Base-by-base conservation (phyloP, 768 basidiomycete species). In the Russula vinacea region DNA sequence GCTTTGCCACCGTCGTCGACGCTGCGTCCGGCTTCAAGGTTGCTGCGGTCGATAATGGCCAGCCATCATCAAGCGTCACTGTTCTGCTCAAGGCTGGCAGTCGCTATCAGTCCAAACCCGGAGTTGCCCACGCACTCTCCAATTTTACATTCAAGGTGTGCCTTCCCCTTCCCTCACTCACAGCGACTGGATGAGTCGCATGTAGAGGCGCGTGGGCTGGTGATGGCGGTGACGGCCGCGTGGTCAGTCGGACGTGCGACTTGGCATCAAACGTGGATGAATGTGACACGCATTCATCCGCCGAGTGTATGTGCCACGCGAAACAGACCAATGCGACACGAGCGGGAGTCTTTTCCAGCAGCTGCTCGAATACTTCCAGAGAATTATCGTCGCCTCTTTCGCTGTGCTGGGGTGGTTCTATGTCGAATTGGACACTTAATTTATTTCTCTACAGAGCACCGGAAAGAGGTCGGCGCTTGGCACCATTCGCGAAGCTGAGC, bases 111-210 rank as follows among this genome's bases (percentile, higher is more conserved):
- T 77, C 85, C 67, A 88, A 88, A 73, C 85, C 93, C 49, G 96
- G 96, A 70, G 85, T 94, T 63, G 94, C 96, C 2, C 92, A 96
- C 79, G 88, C 86, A 66, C 83, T 98, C 76, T 97, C 97, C 84
- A 95, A 94, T 85, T 98, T 94, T 83, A 89, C 94, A 64, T 98
- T 96, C 87, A 98, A 97, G 90, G 96, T 98, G 69, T 54, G 86
- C 73, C 73, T 33, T 51, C 29, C 56, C 19, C 9, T 8, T 32
- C 7, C 11, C 1, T 19, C 1, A 33, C 58, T 24, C 22, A 39
- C 22, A 33, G 17, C 17, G 8, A 10, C 14, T 16, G 39, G 42
- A 24, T 5, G 13, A 22, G 9, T 32, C 3, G 10, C 42, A 6
- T 1, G 3, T 13, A 19, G 26, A 58, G 24, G 33, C 16, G 29